phyloP scores from a whole-genome alignment of 1,284 basidiomycete species.

The Cryptococcus sp. region DNA sequence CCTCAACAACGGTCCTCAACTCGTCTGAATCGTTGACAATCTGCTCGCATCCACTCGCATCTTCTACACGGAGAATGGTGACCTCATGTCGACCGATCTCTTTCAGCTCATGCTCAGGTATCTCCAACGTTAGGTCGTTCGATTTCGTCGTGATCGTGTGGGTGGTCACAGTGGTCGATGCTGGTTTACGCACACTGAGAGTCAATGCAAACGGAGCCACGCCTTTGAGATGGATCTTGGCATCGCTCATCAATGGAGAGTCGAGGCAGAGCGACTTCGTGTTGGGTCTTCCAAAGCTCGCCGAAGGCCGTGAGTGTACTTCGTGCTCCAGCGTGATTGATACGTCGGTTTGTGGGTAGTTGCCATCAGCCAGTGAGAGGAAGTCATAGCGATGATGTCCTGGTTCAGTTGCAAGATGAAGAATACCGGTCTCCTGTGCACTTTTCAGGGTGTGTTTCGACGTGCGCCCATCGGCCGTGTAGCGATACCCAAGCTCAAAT shows the following conservation, averaged over 20 bases:
- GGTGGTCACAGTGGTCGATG: slow-evolving; percentile 65
- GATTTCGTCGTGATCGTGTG: slow-evolving; percentile 64
- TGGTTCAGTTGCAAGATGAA: slow-evolving; percentile 77
- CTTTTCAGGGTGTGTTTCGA: slow-evolving; percentile 73
- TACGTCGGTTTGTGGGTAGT: slow-evolving; percentile 65
- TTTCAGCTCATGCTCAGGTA: slow-evolving; percentile 70
- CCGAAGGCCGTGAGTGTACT: slow-evolving; percentile 73
- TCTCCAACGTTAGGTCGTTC: slow-evolving; percentile 71
- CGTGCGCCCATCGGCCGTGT: slow-evolving; percentile 57
- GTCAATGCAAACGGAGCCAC: slow-evolving; percentile 83
- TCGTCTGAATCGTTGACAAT: slow-evolving; percentile 65
- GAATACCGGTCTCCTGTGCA: slow-evolving; percentile 75
- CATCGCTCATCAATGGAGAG: slow-evolving; percentile 59
- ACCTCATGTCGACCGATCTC: slow-evolving; percentile 80
- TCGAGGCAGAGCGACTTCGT: slow-evolving; percentile 72
- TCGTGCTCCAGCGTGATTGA: slow-evolving; percentile 74
- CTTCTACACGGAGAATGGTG: slow-evolving; percentile 70
- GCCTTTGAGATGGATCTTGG: slow-evolving; percentile 68
- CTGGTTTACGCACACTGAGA: slow-evolving; percentile 70
- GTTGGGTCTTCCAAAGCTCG: slow-evolving; percentile 68
- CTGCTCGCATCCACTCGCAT: slow-evolving; percentile 77
- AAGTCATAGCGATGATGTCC: slow-evolving; percentile 88
- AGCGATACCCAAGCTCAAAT: slow-evolving; percentile 68
- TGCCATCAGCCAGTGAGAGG: slow-evolving; percentile 79
- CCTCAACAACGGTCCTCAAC: slow-evolving; percentile 74